Evolutionary conservation across 2,329 filamentous ascomycete genomes (phyloP).

Genomic region (Rhynchosporium graminicola): DNA sequence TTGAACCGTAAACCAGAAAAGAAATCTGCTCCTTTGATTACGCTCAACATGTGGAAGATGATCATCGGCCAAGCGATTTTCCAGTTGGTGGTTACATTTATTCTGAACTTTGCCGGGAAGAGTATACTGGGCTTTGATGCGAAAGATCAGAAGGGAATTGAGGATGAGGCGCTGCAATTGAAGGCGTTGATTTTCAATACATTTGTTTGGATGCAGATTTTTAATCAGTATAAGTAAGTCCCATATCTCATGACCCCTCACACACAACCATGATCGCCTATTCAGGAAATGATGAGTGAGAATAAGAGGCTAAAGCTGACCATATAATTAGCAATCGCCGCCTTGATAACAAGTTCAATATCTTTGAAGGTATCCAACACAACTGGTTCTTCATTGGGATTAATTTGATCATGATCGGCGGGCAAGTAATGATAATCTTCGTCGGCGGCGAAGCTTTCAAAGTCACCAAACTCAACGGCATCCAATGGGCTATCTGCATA

Average conservation of each 20-base stretch:
- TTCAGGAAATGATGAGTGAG: background rate
- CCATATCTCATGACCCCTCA: background rate
- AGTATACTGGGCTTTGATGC: constrained; percentile 59
- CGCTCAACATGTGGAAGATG: constrained; percentile 98
- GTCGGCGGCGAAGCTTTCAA: constrained; percentile 81
- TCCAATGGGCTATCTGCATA: constrained; percentile 86
- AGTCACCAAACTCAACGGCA: constrained; percentile 58
- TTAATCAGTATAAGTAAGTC: constrained; percentile 92
- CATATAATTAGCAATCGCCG: constrained; percentile 69
- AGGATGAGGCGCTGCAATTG: constrained; percentile 54
- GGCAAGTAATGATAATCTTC: constrained; percentile 87
- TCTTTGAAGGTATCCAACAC: constrained; percentile 81
- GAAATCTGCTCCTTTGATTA: constrained; percentile 76
- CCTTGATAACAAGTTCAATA: constrained; percentile 92
- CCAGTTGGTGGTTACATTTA: constrained; percentile 76
- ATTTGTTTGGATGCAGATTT: constrained; percentile 99
- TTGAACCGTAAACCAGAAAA: constrained; percentile 72
- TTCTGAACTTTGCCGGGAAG: constrained; percentile 75
- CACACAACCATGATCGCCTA: no score
- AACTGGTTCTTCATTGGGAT: constrained; percentile 92
- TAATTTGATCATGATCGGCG: constrained; percentile 82
- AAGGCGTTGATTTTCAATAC: constrained; percentile 93
- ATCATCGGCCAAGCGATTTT: constrained; percentile 91
- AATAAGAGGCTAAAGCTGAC: constrained; percentile 23
- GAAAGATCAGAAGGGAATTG: constrained; percentile 29